Base-by-base conservation (phyloP, 768 basidiomycete genomes). In the Fomitopsis pulvina region DNA sequence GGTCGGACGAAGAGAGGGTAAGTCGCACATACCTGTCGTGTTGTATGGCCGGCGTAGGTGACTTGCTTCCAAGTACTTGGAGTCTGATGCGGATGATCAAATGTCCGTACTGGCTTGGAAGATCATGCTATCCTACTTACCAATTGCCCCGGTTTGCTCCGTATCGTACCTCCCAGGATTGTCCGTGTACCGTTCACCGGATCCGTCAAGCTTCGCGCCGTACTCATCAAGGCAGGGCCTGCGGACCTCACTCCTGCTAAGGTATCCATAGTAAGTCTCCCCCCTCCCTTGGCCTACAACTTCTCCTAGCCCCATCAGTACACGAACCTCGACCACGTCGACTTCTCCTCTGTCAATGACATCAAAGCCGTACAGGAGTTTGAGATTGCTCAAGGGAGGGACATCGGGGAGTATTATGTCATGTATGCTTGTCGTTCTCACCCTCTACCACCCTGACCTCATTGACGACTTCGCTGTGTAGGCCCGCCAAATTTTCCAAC, bases 51-150 rank as follows among this genome's bases (percentile, higher is more conserved):
- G n/a, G 27, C 27, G 28, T 43, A 26, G 50, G 27, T 42, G 50
- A 20, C 39, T 28, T 46, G 48, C 37, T 48, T 21, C 28, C 7
- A 56, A 96, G 92, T 88, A 69, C 53, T 63, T 93, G 51, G 87
- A 92, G 66, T 92, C 90, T 16, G 93, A 96, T 55, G 86, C 87
- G 28, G 93, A 95, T 66, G 92, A 94, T 61, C 87, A 92, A 65
- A 66, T 96, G 89, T 90, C 42, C 25, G 21, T 25, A 40, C 27
- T 16, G 2, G 21, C 8, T 40, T 45, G 16, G 14, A 21, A 27
- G 37, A 16, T 45, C 28, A 22, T 12, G 2, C n/a, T 21, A 14
- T 3, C 24, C 10, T 26, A 21, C 24, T n/a, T 20, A 27, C 29
- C 26, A n/a, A n/a, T n/a, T n/a, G n/a, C n/a, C n/a, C n/a, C 29